phyloP scores from a whole-genome alignment of 2,329 filamentous ascomycete genomes.

The Colletotrichum kahawae region DNA sequence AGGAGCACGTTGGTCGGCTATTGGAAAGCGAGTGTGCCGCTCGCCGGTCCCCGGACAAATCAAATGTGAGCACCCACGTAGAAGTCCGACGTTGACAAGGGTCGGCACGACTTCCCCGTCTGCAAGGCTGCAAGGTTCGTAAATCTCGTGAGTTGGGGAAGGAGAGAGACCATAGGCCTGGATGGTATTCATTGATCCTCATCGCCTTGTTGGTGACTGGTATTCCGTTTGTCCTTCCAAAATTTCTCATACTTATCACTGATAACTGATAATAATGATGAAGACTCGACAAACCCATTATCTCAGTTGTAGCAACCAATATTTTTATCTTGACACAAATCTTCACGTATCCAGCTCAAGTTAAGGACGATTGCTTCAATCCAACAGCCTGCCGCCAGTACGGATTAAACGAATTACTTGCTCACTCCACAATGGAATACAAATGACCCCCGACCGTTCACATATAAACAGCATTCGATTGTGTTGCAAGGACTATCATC shows the following conservation, averaged over 20 bases:
- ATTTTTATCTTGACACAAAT: not conserved
- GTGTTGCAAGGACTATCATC: too few relatives aligned
- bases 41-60: not conserved
- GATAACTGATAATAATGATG: not conserved
- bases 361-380: not conserved
- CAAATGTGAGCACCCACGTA: not conserved
- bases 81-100: not conserved
- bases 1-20: not conserved
- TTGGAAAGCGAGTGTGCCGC: not conserved
- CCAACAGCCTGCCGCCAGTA: not conserved
- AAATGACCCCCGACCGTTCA: too few relatives aligned
- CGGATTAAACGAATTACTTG: too few relatives aligned
- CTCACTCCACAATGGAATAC: too few relatives aligned
- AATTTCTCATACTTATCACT: not conserved
- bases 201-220: not conserved
- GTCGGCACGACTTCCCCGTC: not conserved
- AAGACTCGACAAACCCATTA: not conserved
- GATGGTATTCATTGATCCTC: not conserved
- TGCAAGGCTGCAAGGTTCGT: not conserved
- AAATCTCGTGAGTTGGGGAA: not conserved
- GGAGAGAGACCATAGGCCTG: not conserved
- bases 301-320: not conserved
- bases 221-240: not conserved
- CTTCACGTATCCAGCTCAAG: not conserved
- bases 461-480: too few relatives aligned